A percentile compares a stretch with the other conserved stretches of the same genome.
phyloP scores from a whole-genome alignment of 164 flowering plant species.

The Tetrastigma voinierianum region DNA sequence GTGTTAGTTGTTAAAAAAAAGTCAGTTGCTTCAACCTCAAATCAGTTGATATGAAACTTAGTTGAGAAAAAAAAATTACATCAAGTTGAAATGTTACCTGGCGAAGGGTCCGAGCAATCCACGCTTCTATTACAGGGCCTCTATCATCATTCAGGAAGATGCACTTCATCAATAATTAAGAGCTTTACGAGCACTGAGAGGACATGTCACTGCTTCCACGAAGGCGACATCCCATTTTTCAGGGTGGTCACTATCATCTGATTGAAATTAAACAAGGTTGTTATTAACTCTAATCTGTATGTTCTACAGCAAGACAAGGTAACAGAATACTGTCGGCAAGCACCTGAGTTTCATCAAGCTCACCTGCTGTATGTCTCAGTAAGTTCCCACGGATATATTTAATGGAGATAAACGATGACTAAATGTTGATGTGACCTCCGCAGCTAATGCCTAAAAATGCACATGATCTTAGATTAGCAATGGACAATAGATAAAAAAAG shows the following conservation, averaged over 20 bases:
- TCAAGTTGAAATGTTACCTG: conserved; percentile 49
- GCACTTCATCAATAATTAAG: conserved; percentile 97
- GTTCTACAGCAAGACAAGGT: conserved; percentile 4
- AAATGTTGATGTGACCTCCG: conserved; percentile 91
- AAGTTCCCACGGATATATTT: conserved; percentile 88
- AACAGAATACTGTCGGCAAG: not conserved
- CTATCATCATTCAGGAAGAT: conserved; percentile 97
- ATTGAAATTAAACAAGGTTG: conserved; percentile 6
- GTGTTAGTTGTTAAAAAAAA: too few species aligned
- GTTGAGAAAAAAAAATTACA: conserved; percentile 5
- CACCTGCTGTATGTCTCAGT: conserved; percentile 98
- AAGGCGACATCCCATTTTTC: conserved; percentile 99
- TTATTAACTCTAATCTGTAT: conserved; percentile 8
- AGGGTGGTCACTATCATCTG: conserved; percentile 99
- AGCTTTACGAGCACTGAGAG: conserved; percentile 95
- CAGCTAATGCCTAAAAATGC: conserved; percentile 81
- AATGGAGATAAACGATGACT: conserved; percentile 87
- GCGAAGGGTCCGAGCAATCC: conserved; percentile 96
- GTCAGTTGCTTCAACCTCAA: too few species aligned
- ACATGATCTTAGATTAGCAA: conserved; percentile 6
- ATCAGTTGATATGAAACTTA: not conserved
- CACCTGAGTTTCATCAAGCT: conserved; percentile 96
- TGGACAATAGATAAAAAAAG: not conserved
- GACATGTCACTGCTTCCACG: conserved; percentile 99
- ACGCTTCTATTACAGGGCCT: conserved; percentile 97